Evolutionary conservation across 768 basidiomycete genomes (phyloP), one percentile per base, ranked within the genome.

Genomic region (Candolleomyces eurysporus): DNA sequence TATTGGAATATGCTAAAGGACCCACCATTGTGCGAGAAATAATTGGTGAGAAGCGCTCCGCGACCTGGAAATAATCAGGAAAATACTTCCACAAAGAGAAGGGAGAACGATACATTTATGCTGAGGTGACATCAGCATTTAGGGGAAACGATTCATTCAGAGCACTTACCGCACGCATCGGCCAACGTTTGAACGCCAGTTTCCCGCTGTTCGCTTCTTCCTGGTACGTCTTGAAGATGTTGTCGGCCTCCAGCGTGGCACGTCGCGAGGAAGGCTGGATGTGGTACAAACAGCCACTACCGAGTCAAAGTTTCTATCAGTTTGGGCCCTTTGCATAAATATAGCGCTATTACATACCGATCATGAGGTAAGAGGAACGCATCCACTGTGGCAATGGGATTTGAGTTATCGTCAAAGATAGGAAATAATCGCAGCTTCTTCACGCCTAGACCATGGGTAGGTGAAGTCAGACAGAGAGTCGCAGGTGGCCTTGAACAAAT

Each of bases 21-120:
- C 86, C 69, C 69, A 91, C 91, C 84, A 61, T 93, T 93, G 64
- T 93, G 91, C 14, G 91, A 92, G 66, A 93, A 93, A 67, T 93
- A 93, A 67, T 90, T 89, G 5, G 91, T 88, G 53, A 93, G 74
- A 4, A 92, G 72, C 4, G 79, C 70, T 7, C 91, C 91, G 46
- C 90, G 84, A 66, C 84, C 91, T 92, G 51, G 21, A 22, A 59
- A 63, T 60, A 57, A 63, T 46, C 58, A 45, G 48, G 61, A 45
- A 55, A 43, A 32, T 16, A 13, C 49, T 57, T 17, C 22, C 26
- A 31, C 21, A 11, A 10, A 13, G 13, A 45, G 26, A 9, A 8
- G 10, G 31, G 14, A n/a, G 11, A 36, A 4, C 16, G 22, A 66
- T 58, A 90, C 90, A 84, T 81, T 86, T 90, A 66, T 91, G 87